Percentiles rank a stretch among this genome's conserved stretches.
Conservation (phyloP, 108 stramenopile genomes). For the Nannochloropsis gaditana region DNA sequence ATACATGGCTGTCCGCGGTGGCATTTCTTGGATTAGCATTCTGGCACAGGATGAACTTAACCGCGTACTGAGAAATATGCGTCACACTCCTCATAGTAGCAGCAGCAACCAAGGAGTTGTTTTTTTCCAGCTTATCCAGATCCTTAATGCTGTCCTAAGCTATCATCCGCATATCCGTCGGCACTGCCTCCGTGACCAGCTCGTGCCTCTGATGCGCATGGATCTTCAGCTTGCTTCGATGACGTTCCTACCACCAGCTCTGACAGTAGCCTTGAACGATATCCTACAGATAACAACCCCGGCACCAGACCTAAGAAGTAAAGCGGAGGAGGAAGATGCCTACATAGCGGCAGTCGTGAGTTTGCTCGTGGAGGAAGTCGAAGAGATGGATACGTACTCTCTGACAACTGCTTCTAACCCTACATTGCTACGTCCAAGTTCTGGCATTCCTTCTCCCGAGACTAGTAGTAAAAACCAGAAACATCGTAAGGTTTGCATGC, state of each 20-base stretch:
- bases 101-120: neutral
- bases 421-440: neutral
- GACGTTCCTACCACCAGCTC: neutral
- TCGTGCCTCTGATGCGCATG: neutral
- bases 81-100: neutral
- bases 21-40: neutral
- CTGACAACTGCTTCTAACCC: neutral
- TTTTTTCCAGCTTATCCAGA: neutral
- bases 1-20: conserved; percentile 5
- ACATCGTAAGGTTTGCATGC: too few relatives aligned
- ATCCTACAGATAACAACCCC: neutral
- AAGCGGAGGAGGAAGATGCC: neutral
- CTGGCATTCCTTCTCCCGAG: neutral
- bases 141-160: neutral
- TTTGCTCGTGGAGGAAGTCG: neutral
- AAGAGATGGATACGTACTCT: neutral
- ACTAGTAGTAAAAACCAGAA: neutral
- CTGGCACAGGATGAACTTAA: neutral
- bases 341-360: neutral
- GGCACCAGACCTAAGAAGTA: neutral
- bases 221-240: neutral
- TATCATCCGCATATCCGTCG: neutral
- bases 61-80: neutral
- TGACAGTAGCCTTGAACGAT: neutral
- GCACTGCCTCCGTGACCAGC: neutral